Base-by-base conservation (phyloP, 345 rosid genomes). In the Murraya koenigii region DNA sequence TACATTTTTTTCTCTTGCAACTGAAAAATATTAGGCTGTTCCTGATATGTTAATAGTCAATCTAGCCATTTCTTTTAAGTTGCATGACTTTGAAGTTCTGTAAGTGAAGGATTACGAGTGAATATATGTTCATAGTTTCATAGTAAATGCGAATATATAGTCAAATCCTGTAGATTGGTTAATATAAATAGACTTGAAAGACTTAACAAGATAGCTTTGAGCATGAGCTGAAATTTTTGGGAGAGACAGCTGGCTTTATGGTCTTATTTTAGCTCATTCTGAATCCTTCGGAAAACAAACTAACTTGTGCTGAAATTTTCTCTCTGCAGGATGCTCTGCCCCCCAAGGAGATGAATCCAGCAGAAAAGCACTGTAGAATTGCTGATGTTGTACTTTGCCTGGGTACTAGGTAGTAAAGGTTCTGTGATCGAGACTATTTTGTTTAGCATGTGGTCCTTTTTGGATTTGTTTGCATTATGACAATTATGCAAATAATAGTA, bases 301-400 rank as follows among this genome's bases (percentile, higher is more conserved):
- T 71, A 54, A 22, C 22, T 28, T 55, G 25, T 56, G 26, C 30
- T 72, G 52, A 72, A 55, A 35, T 23, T 58, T 5, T 28, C 67
- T 81, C 26, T 66, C 0, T 60, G 77, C 83, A 96, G 99, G 98
- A 96, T 82, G 97, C 97, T 26, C 84, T 95, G 86, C 99, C 99
- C 49, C 64, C 83, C 30, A 89, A 88, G 77, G 99, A 96, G 85
- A 90, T 96, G 88, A 88, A 85, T 85, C 90, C 86, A 59, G 97
- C 98, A 13, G 98, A 96, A 84, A 89, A 90, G 80, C 93, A 96
- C 73, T 96, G 99, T 79, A 88, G 80, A 84, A 88, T 83, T 89
- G 97, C 95, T 83, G 99, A 96, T 86, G 86, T 94, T 75, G 97
- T 96, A 28, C 86, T 96, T 25, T 96, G 99, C 81, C 86, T 96